phyloP scores from a whole-genome alignment of 139 green algal genomes.

The Mesotaenium endlicherianum region DNA sequence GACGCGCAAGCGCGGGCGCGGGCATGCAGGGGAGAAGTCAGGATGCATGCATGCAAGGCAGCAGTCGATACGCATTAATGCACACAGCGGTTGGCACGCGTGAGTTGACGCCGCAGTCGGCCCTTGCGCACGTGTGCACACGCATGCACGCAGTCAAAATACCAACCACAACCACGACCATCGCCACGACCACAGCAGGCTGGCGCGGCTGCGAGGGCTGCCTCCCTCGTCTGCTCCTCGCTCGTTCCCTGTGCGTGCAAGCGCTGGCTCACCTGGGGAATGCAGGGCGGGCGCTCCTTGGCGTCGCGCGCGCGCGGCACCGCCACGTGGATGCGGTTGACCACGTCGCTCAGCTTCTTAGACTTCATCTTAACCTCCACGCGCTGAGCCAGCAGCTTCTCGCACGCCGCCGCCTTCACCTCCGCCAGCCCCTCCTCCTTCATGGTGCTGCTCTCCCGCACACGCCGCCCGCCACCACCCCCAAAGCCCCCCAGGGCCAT shows the following conservation, averaged over 20 bases:
- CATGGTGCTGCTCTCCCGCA: slow-evolving; percentile 88
- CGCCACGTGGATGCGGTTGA: slow-evolving; percentile 93
- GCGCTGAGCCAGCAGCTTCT: slow-evolving; percentile 80
- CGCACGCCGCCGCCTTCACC: slow-evolving; percentile 88
- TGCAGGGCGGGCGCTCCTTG: slow-evolving; percentile 72
- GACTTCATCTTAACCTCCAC: slow-evolving; percentile 91
- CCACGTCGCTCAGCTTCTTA: slow-evolving; percentile 81
- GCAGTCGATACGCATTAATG: no score
- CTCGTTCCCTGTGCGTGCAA: no score
- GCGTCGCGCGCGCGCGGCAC: slow-evolving; percentile 69
- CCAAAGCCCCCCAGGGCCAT: slow-evolving; percentile 27
- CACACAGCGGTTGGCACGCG: no score
- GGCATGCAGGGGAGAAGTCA: no score
- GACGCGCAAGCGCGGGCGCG: slow-evolving; percentile 75
- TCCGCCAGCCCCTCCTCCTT: slow-evolving; percentile 84
- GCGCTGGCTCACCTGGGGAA: slow-evolving; percentile 65
- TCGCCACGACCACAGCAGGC: no score
- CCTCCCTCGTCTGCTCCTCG: no score
- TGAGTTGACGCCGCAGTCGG: no score
- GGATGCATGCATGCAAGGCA: no score
- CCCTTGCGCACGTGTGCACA: no score
- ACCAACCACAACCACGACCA: no score
- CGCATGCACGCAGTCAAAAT: no score
- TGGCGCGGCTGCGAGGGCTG: no score
- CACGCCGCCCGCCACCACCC: slow-evolving; percentile 14